Evolutionary conservation across 108 stramenopile genomes (phyloP).

Genomic region (Cyclotella choctawhatcheeana): DNA sequence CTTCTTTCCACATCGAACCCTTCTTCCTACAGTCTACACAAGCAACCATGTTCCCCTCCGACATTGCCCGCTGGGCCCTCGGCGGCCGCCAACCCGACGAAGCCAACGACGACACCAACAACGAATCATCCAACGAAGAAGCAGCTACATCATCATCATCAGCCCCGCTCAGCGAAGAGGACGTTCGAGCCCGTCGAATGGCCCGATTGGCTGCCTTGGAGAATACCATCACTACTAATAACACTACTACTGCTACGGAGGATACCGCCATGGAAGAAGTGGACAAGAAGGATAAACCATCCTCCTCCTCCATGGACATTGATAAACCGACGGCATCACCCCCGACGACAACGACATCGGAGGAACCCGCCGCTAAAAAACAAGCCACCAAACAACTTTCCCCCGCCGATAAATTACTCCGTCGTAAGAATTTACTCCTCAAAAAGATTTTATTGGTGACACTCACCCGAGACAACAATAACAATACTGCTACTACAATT

Average conservation of each 20-base stretch:
- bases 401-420: conserved; percentile 54
- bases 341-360: conserved; percentile 11
- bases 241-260: background rate
- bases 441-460: conserved; percentile 43
- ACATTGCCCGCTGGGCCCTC: conserved; percentile 81
- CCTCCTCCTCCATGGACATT: background rate
- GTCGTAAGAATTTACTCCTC: conserved; percentile 67
- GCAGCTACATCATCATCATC: conserved; percentile 12
- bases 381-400: conserved; percentile 40
- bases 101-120: conserved; percentile 13
- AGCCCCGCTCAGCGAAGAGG: conserved; percentile 62
- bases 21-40: background rate
- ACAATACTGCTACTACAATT: no score
- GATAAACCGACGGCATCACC: conserved; percentile 12
- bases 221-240: background rate
- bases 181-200: conserved; percentile 82
- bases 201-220: conserved; percentile 65
- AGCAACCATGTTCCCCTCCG: conserved; percentile 55
- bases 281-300: no score
- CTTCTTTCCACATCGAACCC: background rate
- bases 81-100: conserved; percentile 53
- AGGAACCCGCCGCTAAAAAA: conserved; percentile 38
- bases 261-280: conserved; percentile 59
- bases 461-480: background rate
- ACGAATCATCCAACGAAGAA: conserved; percentile 5